Evolutionary conservation across 148 eudicot genomes (phyloP), one percentile per base, ranked within the genome.

Genomic region (Fagopyrum homotropicum): DNA sequence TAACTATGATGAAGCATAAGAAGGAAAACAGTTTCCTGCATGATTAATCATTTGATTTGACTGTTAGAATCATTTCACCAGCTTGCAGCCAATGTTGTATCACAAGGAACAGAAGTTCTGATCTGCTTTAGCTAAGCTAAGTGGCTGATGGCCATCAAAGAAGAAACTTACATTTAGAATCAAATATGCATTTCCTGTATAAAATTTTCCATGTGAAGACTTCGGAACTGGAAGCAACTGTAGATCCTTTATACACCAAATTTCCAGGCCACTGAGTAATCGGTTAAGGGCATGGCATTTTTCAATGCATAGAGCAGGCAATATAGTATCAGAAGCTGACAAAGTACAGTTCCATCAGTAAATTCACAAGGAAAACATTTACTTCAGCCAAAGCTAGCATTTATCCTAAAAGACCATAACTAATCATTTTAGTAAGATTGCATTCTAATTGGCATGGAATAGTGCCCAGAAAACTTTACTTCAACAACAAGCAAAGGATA

Each of bases 211-310:
- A 82, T 83, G 79, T 48, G 86, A 85, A 79, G 90, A 81, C 77
- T 82, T 82, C 76, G 88, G 89, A 44, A 90, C 80, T 22, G 81
- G 80, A 61, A 88, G 92, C 77, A 88, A 83, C 49, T 60, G 75
- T 35, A 83, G 84, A 77, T 85, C 85, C 77, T 87, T 88, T 55
- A 84, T 74, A 73, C 89, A 82, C 96, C 96, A 90, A 56, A 90
- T 81, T 81, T 87, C 90, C 50, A 85, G 77, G 47, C 90, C 92
- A 51, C 96, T 88, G 55, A 72, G 75, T 22, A 72, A 44, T 40
- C 54, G 57, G 82, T 80, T 75, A 85, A 83, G 84, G 79, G 63
- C 46, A 80, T 63, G 14, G 60, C 46, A 72, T 55, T 45, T 26
- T 47, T 63, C 22, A n/a, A 2, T 16, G 59, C 26, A 9, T 45